A percentile compares a stretch with the other conserved stretches of the same genome.
Evolutionary conservation across 306 rosid genomes (phyloP).

Genomic region (Pyrus bretschneideri): DNA sequence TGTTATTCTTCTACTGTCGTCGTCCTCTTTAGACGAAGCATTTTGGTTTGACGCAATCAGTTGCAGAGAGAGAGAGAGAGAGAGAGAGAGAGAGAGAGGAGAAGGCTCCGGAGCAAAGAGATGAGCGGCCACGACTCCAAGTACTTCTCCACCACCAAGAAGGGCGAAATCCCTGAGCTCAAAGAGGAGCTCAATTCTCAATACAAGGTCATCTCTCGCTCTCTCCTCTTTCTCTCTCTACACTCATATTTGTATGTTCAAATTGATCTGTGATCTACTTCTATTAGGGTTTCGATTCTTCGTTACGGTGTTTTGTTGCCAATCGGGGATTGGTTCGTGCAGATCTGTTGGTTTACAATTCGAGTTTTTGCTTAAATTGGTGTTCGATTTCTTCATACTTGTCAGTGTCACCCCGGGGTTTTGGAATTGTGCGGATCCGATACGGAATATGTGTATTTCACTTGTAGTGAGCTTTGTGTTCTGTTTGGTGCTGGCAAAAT

Average conservation of each 20-base stretch:
- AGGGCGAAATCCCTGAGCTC: slow-evolving; percentile 99
- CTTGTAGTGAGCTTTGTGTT: background rate
- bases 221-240: background rate
- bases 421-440: slow-evolving; percentile 11
- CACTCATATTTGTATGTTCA: background rate
- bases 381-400: background rate
- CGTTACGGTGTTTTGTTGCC: background rate
- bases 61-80: background rate
- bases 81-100: background rate
- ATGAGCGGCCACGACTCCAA: slow-evolving; percentile 99
- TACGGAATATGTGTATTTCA: background rate
- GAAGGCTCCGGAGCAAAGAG: slow-evolving; percentile 11
- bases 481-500: background rate
- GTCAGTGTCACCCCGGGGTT: background rate
- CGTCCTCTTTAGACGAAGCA: background rate
- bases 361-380: slow-evolving; percentile 8
- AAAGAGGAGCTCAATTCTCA: slow-evolving; percentile 99
- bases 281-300: slow-evolving; percentile 2
- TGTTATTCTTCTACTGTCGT: background rate
- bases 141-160: slow-evolving; percentile 97
- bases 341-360: slow-evolving; percentile 30
- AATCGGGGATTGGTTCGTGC: background rate
- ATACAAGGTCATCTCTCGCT: slow-evolving; percentile 64
- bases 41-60: background rate
- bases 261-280: slow-evolving; percentile 26